Conservation (phyloP, 2,329 filamentous ascomycete genomes). For the Chaetomiaceae sp. region DNA sequence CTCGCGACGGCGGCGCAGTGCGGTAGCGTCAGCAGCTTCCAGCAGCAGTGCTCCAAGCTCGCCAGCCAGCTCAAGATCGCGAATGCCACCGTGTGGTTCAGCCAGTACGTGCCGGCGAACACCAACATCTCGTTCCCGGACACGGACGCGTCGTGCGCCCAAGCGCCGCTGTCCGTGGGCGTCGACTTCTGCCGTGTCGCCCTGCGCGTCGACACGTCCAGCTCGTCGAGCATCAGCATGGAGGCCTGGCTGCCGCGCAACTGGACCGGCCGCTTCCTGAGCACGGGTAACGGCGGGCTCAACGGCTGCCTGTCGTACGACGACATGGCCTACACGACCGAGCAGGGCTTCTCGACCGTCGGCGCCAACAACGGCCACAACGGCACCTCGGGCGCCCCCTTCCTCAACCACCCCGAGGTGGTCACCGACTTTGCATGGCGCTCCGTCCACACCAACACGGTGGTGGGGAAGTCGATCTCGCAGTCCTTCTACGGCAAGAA, state of each 20-base stretch:
- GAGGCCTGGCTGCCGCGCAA: constrained; percentile 43
- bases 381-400: constrained; percentile 31
- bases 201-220: constrained; percentile 26
- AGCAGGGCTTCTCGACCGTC: constrained; percentile 40
- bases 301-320: constrained; percentile 43
- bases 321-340: constrained; percentile 39
- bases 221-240: constrained; percentile 38
- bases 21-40: background rate
- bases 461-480: constrained; percentile 39
- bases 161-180: constrained; percentile 3
- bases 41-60: constrained; percentile 7
- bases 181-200: constrained; percentile 26
- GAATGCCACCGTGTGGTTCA: constrained; percentile 2
- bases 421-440: constrained; percentile 9
- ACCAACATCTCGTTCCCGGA: constrained; percentile 11
- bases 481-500: constrained; percentile 36
- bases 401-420: constrained; percentile 33
- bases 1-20: background rate
- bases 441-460: constrained; percentile 25
- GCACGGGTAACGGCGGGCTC: constrained; percentile 44
- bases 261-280: constrained; percentile 42
- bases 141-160: constrained; percentile 12
- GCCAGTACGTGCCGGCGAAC: constrained; percentile 5
- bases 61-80: constrained; percentile 1
- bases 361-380: constrained; percentile 48